Base-by-base conservation (phyloP, 306 rosid species). In the Pyrus pyrifolia region DNA sequence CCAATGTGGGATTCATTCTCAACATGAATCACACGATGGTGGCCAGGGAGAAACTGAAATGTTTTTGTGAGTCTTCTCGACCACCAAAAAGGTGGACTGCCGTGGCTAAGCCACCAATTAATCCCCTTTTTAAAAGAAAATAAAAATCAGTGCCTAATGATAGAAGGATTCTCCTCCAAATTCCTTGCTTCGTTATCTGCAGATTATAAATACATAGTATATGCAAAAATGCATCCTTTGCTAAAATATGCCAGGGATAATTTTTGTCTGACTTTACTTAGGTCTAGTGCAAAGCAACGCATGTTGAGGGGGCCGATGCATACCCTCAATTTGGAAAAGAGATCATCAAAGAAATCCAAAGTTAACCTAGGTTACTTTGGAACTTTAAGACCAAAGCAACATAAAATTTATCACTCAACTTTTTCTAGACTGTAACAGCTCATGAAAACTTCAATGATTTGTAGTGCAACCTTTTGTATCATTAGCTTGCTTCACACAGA, bases 311-410 rank as follows among this genome's bases (percentile, higher is more conserved):
- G 70, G 70, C 70, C 70, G 70, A 19, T 65, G 69, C 45, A 17
- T 63, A 23, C 46, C 69, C 46, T 14, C 46, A 65, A 15, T 35
- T 31, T 66, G 2, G 29, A 66, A 66, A 66, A 66, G 70, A 66
- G 70, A 66, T 64, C 23, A 66, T 64, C 23, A 64, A 64, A 63
- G 44, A 21, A 65, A 21, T 14, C 21, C 49, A 65, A 65, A 66
- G 70, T 35, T 19, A 35, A 44, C 49, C 22, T 19, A 66, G 27
- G 11, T 33, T 33, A 11, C 70, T 21, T 35, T 66, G 68, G 68
- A 64, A 11, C 70, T 66, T 66, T 66, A 66, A 14, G 27, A 35
- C 70, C 70, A 66, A 66, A 66, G 70, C 70, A 66, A 35, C 70
- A 35, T 66, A 38, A 66, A 66, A 66, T 66, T 66, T 21, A 66